phyloP scores from a whole-genome alignment of 441 rosid genomes.

The Biscutella laevigata region DNA sequence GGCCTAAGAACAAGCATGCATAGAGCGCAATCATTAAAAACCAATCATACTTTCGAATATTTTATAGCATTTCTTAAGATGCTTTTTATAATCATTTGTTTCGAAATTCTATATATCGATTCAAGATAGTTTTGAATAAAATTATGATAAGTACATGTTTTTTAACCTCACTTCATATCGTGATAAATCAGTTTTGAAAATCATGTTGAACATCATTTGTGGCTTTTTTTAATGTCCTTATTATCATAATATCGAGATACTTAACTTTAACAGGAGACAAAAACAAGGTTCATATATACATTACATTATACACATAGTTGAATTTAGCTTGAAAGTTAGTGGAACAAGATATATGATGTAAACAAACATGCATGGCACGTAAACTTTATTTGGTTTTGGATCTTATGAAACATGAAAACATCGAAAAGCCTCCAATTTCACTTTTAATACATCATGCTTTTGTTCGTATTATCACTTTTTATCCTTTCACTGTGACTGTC shows the following conservation, averaged over 20 bases:
- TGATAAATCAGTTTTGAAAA: too few relatives aligned
- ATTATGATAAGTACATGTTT: not conserved
- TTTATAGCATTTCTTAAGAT: conserved; percentile 8
- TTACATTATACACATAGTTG: not conserved
- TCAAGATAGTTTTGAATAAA: not conserved
- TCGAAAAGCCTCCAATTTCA: too few relatives aligned
- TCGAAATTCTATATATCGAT: too few relatives aligned
- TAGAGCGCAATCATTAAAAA: conserved; percentile 23
- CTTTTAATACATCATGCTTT: too few relatives aligned
- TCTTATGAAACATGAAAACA: conserved; percentile 18
- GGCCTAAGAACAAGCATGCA: conserved; percentile 24
- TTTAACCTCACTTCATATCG: not conserved
- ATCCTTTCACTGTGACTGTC: conserved; percentile 23
- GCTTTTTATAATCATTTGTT: conserved; percentile 12
- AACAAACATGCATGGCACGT: conserved; percentile 21
- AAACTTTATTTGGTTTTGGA: conserved; percentile 21
- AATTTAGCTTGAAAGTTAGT: not conserved
- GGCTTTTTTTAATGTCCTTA: not conserved
- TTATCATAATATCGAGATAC: not conserved
- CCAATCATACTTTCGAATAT: conserved; percentile 20
- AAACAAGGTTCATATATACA: not conserved
- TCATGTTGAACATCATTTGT: not conserved
- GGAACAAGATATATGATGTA: not conserved
- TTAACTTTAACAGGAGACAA: not conserved
- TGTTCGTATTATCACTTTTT: conserved; percentile 20